Conservation (phyloP, 768 basidiomycete species). For the Trametes punicea region DNA sequence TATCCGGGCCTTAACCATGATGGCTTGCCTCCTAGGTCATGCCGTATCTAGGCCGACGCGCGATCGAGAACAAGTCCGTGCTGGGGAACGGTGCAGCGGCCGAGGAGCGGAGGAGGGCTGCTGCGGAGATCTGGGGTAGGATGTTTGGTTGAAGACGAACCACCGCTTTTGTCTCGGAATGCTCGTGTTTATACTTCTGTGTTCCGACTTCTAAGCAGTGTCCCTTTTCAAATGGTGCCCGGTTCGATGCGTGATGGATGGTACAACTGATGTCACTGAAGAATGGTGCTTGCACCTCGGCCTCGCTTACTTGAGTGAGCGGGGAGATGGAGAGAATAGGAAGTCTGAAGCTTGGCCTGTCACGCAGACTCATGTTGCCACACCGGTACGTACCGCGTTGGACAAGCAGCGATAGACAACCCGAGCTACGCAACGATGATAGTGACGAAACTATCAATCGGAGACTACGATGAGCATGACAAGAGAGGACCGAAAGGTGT, state of each 20-base stretch:
- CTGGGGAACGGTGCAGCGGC: conserved; percentile 69
- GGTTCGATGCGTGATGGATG: no score
- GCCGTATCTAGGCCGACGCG: conserved; percentile 86
- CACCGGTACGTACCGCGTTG: neutral
- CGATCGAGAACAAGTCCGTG: conserved; percentile 91
- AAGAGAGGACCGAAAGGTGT: neutral
- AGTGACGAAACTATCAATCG: neutral
- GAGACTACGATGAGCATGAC: neutral
- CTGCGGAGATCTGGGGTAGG: conserved; percentile 47
- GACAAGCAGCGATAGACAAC: conserved; percentile 8
- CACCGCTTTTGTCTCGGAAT: neutral
- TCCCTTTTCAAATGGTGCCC: no score
- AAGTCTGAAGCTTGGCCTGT: neutral
- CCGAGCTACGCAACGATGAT: conserved; percentile 9
- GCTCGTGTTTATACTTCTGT: neutral
- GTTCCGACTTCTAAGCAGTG: neutral
- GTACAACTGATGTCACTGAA: no score
- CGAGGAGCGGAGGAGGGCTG: conserved; percentile 56
- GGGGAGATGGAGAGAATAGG: no score
- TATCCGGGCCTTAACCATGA: conserved; percentile 22
- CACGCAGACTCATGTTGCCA: conserved; percentile 2
- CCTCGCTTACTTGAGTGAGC: no score
- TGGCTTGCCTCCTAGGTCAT: conserved; percentile 52
- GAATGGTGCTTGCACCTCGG: no score
- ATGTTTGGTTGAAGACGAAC: conserved; percentile 27